These are phyloP conservation scores for Globisporangium iwayamae DNA, from an alignment of 352 stramenopile species.

Conservation along the genomic window DNA sequence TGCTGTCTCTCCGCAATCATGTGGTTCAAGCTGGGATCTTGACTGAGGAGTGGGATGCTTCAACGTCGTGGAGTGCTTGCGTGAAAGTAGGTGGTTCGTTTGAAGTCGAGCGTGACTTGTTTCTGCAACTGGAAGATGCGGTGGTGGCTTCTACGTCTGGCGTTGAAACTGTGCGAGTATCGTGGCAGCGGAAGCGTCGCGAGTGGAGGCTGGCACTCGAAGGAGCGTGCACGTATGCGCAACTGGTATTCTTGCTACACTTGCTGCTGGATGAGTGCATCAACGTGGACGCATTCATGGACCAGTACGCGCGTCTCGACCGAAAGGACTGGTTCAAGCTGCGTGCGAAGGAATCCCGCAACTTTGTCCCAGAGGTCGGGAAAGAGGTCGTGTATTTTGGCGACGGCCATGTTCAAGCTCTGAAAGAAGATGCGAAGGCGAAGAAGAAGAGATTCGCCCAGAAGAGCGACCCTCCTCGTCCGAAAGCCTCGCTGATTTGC, in stretches of 20 bases:
- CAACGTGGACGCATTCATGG: slow-evolving; percentile 77
- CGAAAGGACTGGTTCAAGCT: slow-evolving; percentile 79
- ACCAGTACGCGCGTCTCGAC: slow-evolving; percentile 65
- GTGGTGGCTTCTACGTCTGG: slow-evolving; percentile 28
- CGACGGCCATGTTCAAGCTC: slow-evolving; percentile 65
- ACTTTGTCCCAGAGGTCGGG: slow-evolving; percentile 74
- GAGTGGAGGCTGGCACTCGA: slow-evolving; percentile 69
- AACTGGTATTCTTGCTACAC: slow-evolving; percentile 70
- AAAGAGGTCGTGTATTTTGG: slow-evolving; percentile 75
- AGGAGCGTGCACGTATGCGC: slow-evolving; percentile 61
- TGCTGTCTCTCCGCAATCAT: slow-evolving; percentile 57
- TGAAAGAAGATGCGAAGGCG: slow-evolving; percentile 75
- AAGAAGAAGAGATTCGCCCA: slow-evolving; percentile 76
- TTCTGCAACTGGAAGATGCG: slow-evolving; percentile 55
- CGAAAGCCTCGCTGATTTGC: slow-evolving; percentile 54
- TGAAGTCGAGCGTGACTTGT: slow-evolving; percentile 37
- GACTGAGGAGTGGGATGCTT: slow-evolving; percentile 40
- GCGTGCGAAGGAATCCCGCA: slow-evolving; percentile 60
- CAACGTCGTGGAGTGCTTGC: slow-evolving; percentile 36
- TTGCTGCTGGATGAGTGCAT: slow-evolving; percentile 75
- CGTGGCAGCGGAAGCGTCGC: slow-evolving; percentile 74
- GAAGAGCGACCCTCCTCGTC: slow-evolving; percentile 57
- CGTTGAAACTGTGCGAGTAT: slow-evolving; percentile 55
- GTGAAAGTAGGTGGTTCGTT: slow-evolving; percentile 32
- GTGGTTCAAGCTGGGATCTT: slow-evolving; percentile 53